Conservation (phyloP, 495 filamentous ascomycete species). For the Platismatia glauca region DNA sequence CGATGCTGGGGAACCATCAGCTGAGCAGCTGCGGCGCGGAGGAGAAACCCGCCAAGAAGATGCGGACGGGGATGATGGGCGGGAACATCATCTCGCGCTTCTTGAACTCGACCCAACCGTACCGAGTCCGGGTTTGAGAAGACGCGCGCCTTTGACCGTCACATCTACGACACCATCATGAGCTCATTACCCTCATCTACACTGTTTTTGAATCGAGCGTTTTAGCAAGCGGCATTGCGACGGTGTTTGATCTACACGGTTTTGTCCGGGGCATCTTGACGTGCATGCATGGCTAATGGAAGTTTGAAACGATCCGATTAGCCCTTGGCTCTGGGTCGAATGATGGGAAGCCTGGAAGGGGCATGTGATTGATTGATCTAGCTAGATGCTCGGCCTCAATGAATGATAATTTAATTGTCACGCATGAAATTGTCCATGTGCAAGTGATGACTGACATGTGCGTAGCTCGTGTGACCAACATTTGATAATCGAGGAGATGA, state of each 20-base stretch:
- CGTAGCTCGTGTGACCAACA: background rate
- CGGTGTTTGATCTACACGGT: conserved; percentile 11
- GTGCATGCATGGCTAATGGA: conserved; percentile 2
- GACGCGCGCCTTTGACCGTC: background rate
- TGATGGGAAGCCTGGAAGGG: background rate
- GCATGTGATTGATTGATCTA: background rate
- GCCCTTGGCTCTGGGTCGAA: background rate
- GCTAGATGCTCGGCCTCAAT: background rate
- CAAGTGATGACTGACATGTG: background rate
- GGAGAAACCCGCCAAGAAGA: conserved; percentile 25
- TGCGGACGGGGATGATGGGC: conserved; percentile 18
- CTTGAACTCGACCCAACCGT: conserved; percentile 18
- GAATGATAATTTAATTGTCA: background rate
- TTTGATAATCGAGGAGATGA: background rate
- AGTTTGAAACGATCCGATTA: background rate
- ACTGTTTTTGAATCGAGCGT: conserved; percentile 9
- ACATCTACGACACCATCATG: background rate
- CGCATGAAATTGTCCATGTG: background rate
- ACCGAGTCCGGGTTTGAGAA: conserved; percentile 13
- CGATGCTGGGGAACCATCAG: conserved; percentile 20
- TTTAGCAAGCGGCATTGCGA: conserved; percentile 18
- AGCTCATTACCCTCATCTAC: background rate
- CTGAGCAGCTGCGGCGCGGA: conserved; percentile 16
- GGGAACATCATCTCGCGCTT: conserved; percentile 25
- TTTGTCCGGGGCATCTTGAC: background rate